Conservation (phyloP, 495 filamentous ascomycete species). For the Hyphodiscus hymeniophilus region DNA sequence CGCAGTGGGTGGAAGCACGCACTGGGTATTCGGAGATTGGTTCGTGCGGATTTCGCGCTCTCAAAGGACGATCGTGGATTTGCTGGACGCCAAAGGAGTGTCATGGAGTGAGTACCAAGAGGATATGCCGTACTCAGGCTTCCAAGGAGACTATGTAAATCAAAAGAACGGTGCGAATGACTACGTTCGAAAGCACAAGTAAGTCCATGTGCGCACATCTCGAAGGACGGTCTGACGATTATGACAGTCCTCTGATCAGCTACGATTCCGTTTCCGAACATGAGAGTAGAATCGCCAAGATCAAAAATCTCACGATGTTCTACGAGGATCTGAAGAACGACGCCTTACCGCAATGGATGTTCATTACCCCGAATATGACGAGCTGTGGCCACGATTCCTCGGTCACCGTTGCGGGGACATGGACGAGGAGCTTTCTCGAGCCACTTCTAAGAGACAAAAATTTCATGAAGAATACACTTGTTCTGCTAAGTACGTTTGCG, state of each 20-base stretch:
- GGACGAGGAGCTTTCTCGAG: slow-evolving; percentile 48
- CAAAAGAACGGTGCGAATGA: slow-evolving; percentile 20
- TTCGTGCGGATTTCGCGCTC: slow-evolving; percentile 1
- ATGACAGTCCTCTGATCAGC: slow-evolving; percentile 46
- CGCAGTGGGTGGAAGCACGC: slow-evolving; percentile 13
- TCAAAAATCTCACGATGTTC: slow-evolving; percentile 64
- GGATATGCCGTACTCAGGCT: slow-evolving; percentile 51
- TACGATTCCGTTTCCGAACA: slow-evolving; percentile 51
- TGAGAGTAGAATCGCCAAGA: slow-evolving; percentile 45
- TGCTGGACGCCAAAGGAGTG: slow-evolving; percentile 59
- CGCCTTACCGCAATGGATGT: slow-evolving; percentile 61
- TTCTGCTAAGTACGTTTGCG: slow-evolving; percentile 42
- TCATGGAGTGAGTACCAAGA: slow-evolving; percentile 65
- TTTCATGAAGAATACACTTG: slow-evolving; percentile 59
- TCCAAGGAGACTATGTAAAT: slow-evolving; percentile 12
- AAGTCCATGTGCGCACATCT: slow-evolving; percentile 39
- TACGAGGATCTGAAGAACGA: slow-evolving; percentile 45
- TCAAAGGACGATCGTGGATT: slow-evolving; percentile 33
- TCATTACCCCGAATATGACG: slow-evolving; percentile 71
- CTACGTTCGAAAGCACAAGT: slow-evolving; percentile 18
- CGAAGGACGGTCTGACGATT: slow-evolving; percentile 49
- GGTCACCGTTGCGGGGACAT: slow-evolving; percentile 53
- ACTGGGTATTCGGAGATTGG: slow-evolving; percentile 6
- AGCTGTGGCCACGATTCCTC: slow-evolving; percentile 59
- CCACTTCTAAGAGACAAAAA: slow-evolving; percentile 54